Base-by-base conservation (phyloP, 768 basidiomycete species). In the Pisolithus orientalis region DNA sequence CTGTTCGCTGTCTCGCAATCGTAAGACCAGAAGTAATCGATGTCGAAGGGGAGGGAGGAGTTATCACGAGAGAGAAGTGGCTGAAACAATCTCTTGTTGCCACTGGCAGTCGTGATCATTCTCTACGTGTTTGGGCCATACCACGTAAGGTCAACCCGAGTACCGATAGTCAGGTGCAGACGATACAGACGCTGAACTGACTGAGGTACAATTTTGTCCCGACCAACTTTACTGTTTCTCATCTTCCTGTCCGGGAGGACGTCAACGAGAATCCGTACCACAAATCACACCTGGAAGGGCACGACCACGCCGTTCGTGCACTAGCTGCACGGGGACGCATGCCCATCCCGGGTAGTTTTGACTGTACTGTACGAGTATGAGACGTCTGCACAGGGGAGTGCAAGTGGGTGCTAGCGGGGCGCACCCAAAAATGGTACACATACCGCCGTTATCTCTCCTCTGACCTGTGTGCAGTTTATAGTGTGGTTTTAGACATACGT, bases 291-390 rank as follows among this genome's bases (percentile, higher is more conserved):
- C 79, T 99, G 2, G 79, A 85, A 62, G 95, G 96, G 0, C 95
- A 99, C 62, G 87, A 87, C 50, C 86, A 90, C 61, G 93, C 94
- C 24, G 92, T 96, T 17, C 81, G 94, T 51, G 92, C 94, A 6
- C 74, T 96, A n/a, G 92, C 93, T 17, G 90, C 92, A 16, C 77
- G 93, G 56, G 94, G 94, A 8, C 77, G 90, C 39, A 90, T 88
- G 1, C 78, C 96, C 40, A 90, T 97, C 16, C 94, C 93, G 25
- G 95, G 95, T 34, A 95, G 93, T 64, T 98, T 97, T 65, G 95
- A 99, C 64, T 89, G 86, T 62, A 92, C 86, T 7, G 92, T 97
- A 43, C 85, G 95, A 34, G 85, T 98, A 42, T 97, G 95, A 95
- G 93, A 97, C 61, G 86, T 91, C 53, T 78, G 90, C 59, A 87